These are phyloP conservation scores for Hypomontagnella submonticulosa DNA, from an alignment of 495 filamentous ascomycete genomes.

Conservation along the genomic window DNA sequence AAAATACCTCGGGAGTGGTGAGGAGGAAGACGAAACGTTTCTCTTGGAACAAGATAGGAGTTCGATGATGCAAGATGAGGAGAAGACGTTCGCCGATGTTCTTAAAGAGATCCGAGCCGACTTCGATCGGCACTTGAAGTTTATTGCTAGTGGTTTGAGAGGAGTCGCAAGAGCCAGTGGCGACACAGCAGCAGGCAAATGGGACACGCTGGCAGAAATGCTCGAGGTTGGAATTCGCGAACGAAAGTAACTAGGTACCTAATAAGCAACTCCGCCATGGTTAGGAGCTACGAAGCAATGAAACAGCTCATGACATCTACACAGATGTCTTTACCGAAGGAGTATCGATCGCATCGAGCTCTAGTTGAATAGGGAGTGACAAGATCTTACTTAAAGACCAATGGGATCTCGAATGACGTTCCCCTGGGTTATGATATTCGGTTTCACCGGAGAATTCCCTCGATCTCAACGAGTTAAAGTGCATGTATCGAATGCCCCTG, in stretches of 20 bases:
- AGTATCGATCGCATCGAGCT: conserved; percentile 26
- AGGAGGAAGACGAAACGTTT: conserved; percentile 55
- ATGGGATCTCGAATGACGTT: conserved; percentile 20
- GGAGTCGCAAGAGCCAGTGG: conserved; percentile 69
- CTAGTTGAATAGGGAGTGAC: background rate
- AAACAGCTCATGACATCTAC: conserved; percentile 17
- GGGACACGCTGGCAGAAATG: conserved; percentile 70
- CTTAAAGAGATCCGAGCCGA: conserved; percentile 58
- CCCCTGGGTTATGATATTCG: conserved; percentile 1
- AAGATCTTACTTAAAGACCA: background rate
- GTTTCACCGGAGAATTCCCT: background rate
- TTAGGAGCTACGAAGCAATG: conserved; percentile 1
- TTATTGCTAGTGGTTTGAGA: conserved; percentile 64
- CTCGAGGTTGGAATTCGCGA: conserved; percentile 61
- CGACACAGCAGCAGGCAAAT: conserved; percentile 60
- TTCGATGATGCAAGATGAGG: conserved; percentile 43
- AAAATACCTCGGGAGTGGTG: conserved; percentile 49
- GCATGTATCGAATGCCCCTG: no score
- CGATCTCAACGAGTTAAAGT: background rate
- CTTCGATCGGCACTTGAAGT: conserved; percentile 63
- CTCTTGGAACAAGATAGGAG: conserved; percentile 44
- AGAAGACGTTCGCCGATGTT: conserved; percentile 52
- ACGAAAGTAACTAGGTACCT: conserved; percentile 20
- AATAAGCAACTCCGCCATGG: background rate
- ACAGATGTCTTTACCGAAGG: conserved; percentile 4